Evolutionary conservation across 768 basidiomycete genomes (phyloP).

Genomic region (Rhizopogon sp.): DNA sequence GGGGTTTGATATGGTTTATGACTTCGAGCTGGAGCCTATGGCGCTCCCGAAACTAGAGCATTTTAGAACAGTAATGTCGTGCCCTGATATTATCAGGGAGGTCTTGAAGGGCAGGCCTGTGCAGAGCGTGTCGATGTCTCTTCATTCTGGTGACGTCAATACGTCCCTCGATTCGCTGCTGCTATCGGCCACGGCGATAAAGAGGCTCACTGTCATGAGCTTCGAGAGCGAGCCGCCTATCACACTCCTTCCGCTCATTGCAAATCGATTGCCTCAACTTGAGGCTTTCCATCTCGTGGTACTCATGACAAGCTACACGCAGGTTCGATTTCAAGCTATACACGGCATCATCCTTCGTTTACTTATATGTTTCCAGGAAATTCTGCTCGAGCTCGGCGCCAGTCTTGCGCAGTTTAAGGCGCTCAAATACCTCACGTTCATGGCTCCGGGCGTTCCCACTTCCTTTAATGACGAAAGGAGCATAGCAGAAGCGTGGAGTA

Average conservation of each 20-base stretch:
- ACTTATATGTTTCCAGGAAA: conserved; percentile 25
- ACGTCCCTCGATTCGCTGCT: conserved; percentile 40
- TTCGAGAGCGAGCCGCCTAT: conserved; percentile 45
- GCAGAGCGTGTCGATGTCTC: conserved; percentile 47
- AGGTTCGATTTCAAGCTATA: conserved; percentile 30
- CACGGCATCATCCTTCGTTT: too few species aligned
- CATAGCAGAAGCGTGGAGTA: conserved; percentile 53
- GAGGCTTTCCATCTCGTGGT: conserved; percentile 62
- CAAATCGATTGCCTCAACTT: conserved; percentile 40
- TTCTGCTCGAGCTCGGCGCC: conserved; percentile 35
- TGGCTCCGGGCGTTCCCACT: conserved; percentile 33
- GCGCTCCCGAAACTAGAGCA: conserved; percentile 44
- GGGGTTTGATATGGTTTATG: conserved; percentile 38
- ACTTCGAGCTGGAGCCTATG: conserved; percentile 27
- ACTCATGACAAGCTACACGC: conserved; percentile 42
- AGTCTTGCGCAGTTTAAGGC: conserved; percentile 39
- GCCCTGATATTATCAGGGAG: conserved; percentile 38
- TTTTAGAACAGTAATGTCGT: conserved; percentile 52
- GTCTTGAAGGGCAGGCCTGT: conserved; percentile 46
- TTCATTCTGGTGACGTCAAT: conserved; percentile 37
- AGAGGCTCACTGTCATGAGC: conserved; percentile 52
- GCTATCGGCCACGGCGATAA: conserved; percentile 33
- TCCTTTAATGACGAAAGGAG: conserved; percentile 37
- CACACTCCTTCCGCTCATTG: conserved; percentile 42
- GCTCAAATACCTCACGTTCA: conserved; percentile 52